Conservation (phyloP, 225 moss, liverwort and hornwort genomes). For the Polytrichum commune region DNA sequence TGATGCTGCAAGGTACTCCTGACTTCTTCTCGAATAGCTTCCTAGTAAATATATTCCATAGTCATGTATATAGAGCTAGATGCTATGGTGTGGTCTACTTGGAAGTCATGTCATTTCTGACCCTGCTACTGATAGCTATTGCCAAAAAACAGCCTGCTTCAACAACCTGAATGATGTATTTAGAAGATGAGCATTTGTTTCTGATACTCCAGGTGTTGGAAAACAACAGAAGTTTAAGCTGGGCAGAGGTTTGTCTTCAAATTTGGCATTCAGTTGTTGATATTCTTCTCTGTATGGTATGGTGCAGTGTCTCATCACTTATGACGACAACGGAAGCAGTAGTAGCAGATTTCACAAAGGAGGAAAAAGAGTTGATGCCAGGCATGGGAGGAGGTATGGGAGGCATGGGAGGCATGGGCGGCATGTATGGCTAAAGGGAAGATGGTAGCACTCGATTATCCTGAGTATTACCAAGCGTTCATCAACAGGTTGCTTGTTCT, state of each 20-base stretch:
- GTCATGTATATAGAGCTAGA: too few species aligned
- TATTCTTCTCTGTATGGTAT: background rate
- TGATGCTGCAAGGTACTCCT: slow-evolving; percentile 36
- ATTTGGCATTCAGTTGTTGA: too few species aligned
- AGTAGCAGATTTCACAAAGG: slow-evolving; percentile 34
- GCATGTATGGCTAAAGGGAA: background rate
- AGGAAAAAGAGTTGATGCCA: slow-evolving; percentile 38
- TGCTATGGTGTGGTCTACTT: background rate
- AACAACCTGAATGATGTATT: too few species aligned
- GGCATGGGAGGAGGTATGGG: slow-evolving; percentile 31
- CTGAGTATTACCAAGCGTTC: slow-evolving; percentile 1
- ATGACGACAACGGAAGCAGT: slow-evolving; percentile 48
- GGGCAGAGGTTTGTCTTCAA: too few species aligned
- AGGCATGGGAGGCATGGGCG: slow-evolving; percentile 27
- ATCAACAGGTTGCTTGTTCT: background rate
- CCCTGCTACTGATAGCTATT: too few species aligned
- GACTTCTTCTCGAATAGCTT: background rate
- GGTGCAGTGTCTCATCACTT: slow-evolving; percentile 39
- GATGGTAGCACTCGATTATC: slow-evolving; percentile 1
- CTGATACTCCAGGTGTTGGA: too few species aligned
- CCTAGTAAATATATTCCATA: too few species aligned
- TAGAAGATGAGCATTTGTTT: too few species aligned
- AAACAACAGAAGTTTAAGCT: too few species aligned
- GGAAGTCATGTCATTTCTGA: background rate
- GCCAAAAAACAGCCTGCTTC: too few species aligned